A percentile compares a stretch with the other conserved stretches of the same genome.
Evolutionary conservation across 257 asterid genomes (phyloP).

Genomic region (Petunia secreta): DNA sequence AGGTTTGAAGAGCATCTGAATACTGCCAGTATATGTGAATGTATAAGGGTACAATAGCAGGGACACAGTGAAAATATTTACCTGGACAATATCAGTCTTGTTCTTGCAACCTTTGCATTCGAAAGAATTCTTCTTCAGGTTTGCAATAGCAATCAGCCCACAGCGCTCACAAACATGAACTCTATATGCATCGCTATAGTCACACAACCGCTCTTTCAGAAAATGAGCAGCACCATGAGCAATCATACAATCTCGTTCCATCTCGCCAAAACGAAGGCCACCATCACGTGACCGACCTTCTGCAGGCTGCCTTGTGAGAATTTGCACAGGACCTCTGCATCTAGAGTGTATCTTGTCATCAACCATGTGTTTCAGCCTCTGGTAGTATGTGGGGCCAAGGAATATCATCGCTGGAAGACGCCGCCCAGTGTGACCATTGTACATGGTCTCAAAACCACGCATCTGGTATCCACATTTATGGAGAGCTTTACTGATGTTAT

Average conservation of each 20-base stretch:
- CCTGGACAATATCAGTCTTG: conserved; percentile 95
- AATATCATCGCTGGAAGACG: conserved; percentile 80
- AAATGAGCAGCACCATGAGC: conserved; percentile 99
- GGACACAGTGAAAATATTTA: conserved; percentile 27
- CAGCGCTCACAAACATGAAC: conserved; percentile 91
- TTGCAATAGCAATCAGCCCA: conserved; percentile 91
- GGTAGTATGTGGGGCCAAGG: conserved; percentile 96
- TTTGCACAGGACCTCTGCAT: conserved; percentile 98
- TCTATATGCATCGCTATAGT: conserved; percentile 95
- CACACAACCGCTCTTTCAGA: conserved; percentile 85
- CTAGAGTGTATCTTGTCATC: conserved; percentile 96
- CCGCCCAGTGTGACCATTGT: conserved; percentile 94
- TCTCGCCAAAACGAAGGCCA: conserved; percentile 95
- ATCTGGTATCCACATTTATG: conserved; percentile 97
- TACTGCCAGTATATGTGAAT: neutral
- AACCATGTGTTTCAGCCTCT: conserved; percentile 97
- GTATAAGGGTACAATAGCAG: conserved; percentile 1
- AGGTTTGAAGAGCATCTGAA: neutral
- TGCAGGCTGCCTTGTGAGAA: conserved; percentile 95
- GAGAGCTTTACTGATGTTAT: conserved; percentile 89
- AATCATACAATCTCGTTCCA: conserved; percentile 99
- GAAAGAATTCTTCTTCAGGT: conserved; percentile 84
- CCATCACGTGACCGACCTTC: conserved; percentile 99
- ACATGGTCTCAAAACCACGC: conserved; percentile 99
- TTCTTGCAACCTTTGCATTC: conserved; percentile 98